Conservation (phyloP, 2,329 filamentous ascomycete genomes). For the Cryphonectria japonica region DNA sequence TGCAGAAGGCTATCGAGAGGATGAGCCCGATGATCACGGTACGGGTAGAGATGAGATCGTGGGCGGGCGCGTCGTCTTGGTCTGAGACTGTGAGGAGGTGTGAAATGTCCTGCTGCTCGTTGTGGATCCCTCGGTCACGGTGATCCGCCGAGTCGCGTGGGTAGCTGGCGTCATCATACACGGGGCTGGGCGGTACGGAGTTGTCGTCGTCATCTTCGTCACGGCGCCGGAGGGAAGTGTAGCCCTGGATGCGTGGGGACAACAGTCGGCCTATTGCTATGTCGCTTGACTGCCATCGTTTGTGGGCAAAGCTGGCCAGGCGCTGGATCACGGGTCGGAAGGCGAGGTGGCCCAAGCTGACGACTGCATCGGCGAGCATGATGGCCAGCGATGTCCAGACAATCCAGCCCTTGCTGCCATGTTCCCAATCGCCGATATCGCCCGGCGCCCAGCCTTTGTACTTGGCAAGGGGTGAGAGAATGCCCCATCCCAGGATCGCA, state of each 20-base stretch:
- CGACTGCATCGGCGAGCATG: constrained; percentile 91
- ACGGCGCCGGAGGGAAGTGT: constrained; percentile 32
- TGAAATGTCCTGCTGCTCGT: constrained; percentile 29
- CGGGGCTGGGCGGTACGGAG: constrained; percentile 26
- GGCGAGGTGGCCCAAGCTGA: constrained; percentile 82
- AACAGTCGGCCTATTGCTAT: constrained; percentile 16
- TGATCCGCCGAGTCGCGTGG: constrained; percentile 13
- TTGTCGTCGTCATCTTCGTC: constrained; percentile 11
- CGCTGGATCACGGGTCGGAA: constrained; percentile 61
- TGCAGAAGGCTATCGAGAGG: constrained; percentile 77
- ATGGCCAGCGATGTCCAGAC: constrained; percentile 96
- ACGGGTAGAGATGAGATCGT: constrained; percentile 76
- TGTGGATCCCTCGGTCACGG: constrained; percentile 32
- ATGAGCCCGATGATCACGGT: constrained; percentile 76
- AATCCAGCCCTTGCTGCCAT: constrained; percentile 96
- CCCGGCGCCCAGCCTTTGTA: constrained; percentile 86
- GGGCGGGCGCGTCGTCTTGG: constrained; percentile 78
- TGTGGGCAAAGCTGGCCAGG: constrained; percentile 11
- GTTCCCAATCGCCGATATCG: constrained; percentile 84
- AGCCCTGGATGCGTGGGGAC: constrained; percentile 29
- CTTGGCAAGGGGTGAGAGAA: constrained; percentile 89
- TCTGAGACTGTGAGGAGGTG: constrained; percentile 43
- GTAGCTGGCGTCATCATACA: constrained; percentile 28
- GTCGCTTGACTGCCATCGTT: constrained; percentile 14
- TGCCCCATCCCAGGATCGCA: constrained; percentile 84